Conservation (phyloP, 305 asterid species). For the Fraxinus albicans region DNA sequence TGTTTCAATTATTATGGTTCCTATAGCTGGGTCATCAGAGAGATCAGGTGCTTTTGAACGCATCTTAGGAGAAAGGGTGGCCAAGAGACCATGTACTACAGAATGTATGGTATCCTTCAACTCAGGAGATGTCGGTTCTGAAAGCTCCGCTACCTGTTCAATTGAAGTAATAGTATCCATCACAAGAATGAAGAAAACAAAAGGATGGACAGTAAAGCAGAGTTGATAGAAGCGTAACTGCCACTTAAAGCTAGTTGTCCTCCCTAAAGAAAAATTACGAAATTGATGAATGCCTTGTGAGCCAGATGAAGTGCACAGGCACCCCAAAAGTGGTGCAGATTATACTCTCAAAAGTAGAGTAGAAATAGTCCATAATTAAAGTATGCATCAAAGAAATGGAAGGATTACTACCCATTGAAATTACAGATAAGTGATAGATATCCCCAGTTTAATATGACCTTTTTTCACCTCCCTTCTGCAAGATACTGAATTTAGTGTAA, state of each 20-base stretch:
- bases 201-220: neutral
- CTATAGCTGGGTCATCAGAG: slow-evolving; percentile 42
- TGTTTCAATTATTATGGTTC: slow-evolving; percentile 41
- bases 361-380: neutral
- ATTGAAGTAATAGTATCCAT: slow-evolving; percentile 4
- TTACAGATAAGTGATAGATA: neutral
- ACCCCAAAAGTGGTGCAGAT: neutral
- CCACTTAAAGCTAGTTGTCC: neutral
- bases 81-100: slow-evolving; percentile 87
- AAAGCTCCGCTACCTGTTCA: slow-evolving; percentile 83
- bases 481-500: neutral
- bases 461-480: neutral
- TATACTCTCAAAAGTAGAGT: neutral
- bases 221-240: neutral
- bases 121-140: slow-evolving; percentile 83
- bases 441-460: neutral
- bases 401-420: neutral
- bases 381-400: neutral
- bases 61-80: slow-evolving; percentile 92
- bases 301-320: neutral
- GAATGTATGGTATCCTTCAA: slow-evolving; percentile 69
- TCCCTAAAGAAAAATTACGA: neutral
- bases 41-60: slow-evolving; percentile 69
- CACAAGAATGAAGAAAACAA: neutral
- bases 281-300: neutral